Evolutionary conservation across 2,329 filamentous ascomycete species (phyloP).

Genomic region (Leptosphaerulina australis): DNA sequence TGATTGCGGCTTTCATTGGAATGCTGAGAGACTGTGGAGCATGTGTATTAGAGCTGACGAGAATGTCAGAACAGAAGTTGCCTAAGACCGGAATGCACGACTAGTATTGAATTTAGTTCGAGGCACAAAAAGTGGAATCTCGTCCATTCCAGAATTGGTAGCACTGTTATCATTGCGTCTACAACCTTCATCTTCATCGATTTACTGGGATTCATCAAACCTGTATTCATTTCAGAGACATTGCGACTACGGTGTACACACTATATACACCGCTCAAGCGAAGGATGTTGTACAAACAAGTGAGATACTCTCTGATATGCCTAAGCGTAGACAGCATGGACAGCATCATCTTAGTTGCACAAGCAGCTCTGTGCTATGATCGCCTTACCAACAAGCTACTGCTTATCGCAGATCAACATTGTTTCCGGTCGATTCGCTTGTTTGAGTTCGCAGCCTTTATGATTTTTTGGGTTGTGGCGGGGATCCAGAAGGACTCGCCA

Average conservation of each 20-base stretch:
- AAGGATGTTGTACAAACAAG: background rate
- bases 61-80: slow-evolving; percentile 1
- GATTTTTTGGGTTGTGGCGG: slow-evolving; percentile 10
- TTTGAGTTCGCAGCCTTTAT: background rate
- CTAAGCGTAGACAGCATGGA: background rate
- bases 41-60: slow-evolving; percentile 1
- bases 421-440: background rate
- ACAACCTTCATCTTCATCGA: background rate
- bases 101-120: background rate
- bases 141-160: background rate
- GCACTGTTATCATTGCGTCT: background rate
- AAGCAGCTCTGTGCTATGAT: background rate
- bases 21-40: background rate
- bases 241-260: background rate
- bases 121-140: no score
- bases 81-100: no score
- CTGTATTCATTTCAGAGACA: background rate
- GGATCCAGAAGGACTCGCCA: slow-evolving; percentile 9
- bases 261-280: background rate
- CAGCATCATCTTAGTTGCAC: background rate
- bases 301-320: background rate
- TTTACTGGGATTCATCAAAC: background rate
- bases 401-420: slow-evolving; percentile 1
- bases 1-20: background rate
- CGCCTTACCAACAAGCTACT: background rate